phyloP scores from a whole-genome alignment of 805 yeast species.

The Wickerhamiella sorbophila region DNA sequence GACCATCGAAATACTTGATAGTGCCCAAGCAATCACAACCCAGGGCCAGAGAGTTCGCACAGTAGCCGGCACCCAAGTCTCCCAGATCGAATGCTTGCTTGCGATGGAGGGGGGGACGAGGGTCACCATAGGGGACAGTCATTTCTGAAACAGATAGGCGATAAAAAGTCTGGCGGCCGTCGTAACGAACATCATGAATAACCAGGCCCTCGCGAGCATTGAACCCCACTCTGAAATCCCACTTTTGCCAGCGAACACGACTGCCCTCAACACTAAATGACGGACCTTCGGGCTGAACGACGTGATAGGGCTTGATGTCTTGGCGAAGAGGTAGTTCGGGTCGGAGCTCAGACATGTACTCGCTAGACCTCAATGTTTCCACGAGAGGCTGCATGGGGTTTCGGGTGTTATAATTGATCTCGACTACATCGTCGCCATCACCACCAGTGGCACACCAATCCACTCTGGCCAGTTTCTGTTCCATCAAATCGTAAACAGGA shows the following conservation, averaged over 20 bases:
- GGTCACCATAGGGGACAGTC: constrained; percentile 82
- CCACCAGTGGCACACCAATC: constrained; percentile 60
- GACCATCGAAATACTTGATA: constrained; percentile 56
- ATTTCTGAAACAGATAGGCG: constrained; percentile 62
- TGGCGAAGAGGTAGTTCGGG: constrained; percentile 41
- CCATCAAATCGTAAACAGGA: constrained; percentile 53
- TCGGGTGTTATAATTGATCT: constrained; percentile 38
- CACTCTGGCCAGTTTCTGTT: constrained; percentile 50
- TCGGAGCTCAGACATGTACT: constrained; percentile 58
- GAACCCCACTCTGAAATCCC: constrained; percentile 61
- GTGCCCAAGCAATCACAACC: constrained; percentile 79
- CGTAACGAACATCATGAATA: constrained; percentile 54
- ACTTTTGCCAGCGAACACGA: constrained; percentile 64
- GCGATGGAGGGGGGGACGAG: constrained; percentile 69
- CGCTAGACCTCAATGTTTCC: constrained; percentile 46
- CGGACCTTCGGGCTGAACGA: constrained; percentile 83
- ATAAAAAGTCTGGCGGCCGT: constrained; percentile 65
- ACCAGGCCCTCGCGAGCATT: constrained; percentile 71
- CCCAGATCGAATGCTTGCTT: constrained; percentile 79
- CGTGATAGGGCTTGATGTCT: constrained; percentile 54
- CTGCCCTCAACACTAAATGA: constrained; percentile 47
- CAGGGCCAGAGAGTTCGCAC: constrained; percentile 49
- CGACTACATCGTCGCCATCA: constrained; percentile 48
- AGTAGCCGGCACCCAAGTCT: constrained; percentile 68
- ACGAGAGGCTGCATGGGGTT: constrained; percentile 40